These are phyloP conservation scores for Bipolaris bicolor DNA, from an alignment of 2,329 filamentous ascomycete species.

Conservation along the genomic window DNA sequence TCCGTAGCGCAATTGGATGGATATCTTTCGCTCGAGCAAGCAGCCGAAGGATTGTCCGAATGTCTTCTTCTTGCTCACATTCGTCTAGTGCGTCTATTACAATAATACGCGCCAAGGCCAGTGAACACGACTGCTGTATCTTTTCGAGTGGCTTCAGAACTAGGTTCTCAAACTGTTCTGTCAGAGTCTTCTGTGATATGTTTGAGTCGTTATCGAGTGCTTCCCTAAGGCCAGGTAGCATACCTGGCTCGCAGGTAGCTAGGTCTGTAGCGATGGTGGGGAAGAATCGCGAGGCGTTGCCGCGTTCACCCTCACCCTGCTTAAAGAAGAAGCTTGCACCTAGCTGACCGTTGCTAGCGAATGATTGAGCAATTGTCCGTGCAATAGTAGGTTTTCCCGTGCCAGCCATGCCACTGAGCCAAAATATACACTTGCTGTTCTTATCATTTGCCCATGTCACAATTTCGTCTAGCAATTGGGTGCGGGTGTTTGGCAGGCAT, in stretches of 20 bases:
- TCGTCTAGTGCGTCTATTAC: constrained; percentile 43
- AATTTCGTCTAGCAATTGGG: constrained; percentile 31
- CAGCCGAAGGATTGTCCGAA: constrained; percentile 29
- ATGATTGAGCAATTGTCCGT: constrained; percentile 28
- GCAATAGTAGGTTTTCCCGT: constrained; percentile 18
- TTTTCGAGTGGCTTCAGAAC: constrained; percentile 14
- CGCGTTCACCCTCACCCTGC: constrained; percentile 19
- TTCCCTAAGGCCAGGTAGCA: constrained; percentile 18
- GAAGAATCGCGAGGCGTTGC: constrained; percentile 19
- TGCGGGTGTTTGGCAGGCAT: constrained; percentile 36
- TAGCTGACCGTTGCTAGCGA: constrained; percentile 3
- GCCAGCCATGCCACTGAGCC: constrained; percentile 33
- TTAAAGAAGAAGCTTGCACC: constrained; percentile 14
- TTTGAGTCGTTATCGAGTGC: constrained; percentile 15
- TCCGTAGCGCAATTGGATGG: constrained; percentile 16
- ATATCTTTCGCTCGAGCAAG: constrained; percentile 16
- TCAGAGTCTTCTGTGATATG: constrained; percentile 11
- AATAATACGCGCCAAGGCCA: constrained; percentile 1
- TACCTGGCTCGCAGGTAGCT: constrained; percentile 9
- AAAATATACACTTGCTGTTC: constrained; percentile 35
- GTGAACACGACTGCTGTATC: background rate
- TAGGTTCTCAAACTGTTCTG: constrained; percentile 15
- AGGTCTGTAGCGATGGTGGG: constrained; percentile 29
- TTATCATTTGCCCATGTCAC: constrained; percentile 23
- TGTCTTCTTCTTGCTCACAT: constrained; percentile 30